Percentiles rank a stretch among this genome's conserved stretches.
These are phyloP conservation scores for Trichoderma sp. DNA, from an alignment of 2,329 filamentous ascomycete species.

Conservation along the genomic window DNA sequence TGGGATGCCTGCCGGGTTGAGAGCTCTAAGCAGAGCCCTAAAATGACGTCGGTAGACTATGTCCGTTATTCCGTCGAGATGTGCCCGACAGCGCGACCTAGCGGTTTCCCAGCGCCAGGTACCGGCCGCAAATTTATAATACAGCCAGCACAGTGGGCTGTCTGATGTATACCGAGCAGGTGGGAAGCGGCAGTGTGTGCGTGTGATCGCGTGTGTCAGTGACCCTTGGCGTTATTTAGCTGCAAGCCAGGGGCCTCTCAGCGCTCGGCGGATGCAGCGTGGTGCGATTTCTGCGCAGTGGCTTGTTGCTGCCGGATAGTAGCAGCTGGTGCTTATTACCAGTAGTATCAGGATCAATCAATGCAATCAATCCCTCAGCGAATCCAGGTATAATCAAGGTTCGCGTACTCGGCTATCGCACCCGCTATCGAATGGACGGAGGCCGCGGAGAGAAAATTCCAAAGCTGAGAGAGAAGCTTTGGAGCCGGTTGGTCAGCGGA, in stretches of 20 bases:
- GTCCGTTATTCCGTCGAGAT: conserved; percentile 24
- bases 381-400: conserved; percentile 6
- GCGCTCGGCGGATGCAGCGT: background rate
- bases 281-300: background rate
- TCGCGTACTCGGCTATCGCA: conserved; percentile 25
- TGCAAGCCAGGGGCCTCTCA: background rate
- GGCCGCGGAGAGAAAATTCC: conserved; percentile 26
- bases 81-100: conserved; percentile 9
- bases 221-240: background rate
- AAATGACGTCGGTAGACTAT: conserved; percentile 12
- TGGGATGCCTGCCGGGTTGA: background rate
- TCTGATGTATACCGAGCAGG: background rate
- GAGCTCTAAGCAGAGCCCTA: background rate
- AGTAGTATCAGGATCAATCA: background rate
- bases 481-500: conserved; percentile 20
- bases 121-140: conserved; percentile 19
- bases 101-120: conserved; percentile 10
- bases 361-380: background rate
- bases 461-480: background rate
- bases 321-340: background rate
- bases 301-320: background rate
- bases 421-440: conserved; percentile 1
- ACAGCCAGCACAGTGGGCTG: conserved; percentile 3
- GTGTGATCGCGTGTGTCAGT: conserved; percentile 19
- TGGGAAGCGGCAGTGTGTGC: conserved; percentile 11